Conservation (phyloP, 768 basidiomycete genomes). For the Erythrobasidium yunnanense region DNA sequence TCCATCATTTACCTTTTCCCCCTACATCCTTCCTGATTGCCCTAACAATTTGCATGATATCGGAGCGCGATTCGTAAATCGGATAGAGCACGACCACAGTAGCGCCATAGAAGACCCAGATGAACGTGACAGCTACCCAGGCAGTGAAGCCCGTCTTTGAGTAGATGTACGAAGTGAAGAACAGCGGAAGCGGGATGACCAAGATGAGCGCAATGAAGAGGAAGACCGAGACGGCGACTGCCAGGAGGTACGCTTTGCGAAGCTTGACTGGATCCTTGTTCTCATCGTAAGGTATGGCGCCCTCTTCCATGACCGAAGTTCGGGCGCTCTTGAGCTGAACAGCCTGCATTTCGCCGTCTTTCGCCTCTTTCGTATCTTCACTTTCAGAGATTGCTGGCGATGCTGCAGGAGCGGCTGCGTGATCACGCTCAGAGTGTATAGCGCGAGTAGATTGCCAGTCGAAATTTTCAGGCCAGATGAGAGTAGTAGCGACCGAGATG, state of each 20-base stretch:
- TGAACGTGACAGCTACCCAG: slow-evolving; percentile 51
- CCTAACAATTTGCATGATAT: too few species aligned
- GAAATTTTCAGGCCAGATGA: slow-evolving; percentile 68
- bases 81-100: background rate
- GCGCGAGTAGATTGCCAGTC: too few species aligned
- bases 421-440: too few species aligned
- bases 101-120: slow-evolving; percentile 27
- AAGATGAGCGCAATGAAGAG: slow-evolving; percentile 50
- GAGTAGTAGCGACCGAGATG: slow-evolving; percentile 55
- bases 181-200: slow-evolving; percentile 71
- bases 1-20: too few species aligned
- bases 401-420: too few species aligned
- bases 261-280: background rate
- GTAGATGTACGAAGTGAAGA: slow-evolving; percentile 67
- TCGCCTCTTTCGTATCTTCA: slow-evolving; percentile 44
- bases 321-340: background rate
- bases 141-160: slow-evolving; percentile 55
- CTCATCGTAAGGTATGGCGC: background rate
- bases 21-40: too few species aligned
- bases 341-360: background rate
- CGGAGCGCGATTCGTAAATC: too few species aligned
- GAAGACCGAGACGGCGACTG: slow-evolving; percentile 32
- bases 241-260: slow-evolving; percentile 28
- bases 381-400: slow-evolving; percentile 65
- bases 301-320: background rate